Evolutionary conservation across 2,329 filamentous ascomycete genomes (phyloP), one percentile per base, ranked within the genome.

Genomic region (Fusarium domesticum): DNA sequence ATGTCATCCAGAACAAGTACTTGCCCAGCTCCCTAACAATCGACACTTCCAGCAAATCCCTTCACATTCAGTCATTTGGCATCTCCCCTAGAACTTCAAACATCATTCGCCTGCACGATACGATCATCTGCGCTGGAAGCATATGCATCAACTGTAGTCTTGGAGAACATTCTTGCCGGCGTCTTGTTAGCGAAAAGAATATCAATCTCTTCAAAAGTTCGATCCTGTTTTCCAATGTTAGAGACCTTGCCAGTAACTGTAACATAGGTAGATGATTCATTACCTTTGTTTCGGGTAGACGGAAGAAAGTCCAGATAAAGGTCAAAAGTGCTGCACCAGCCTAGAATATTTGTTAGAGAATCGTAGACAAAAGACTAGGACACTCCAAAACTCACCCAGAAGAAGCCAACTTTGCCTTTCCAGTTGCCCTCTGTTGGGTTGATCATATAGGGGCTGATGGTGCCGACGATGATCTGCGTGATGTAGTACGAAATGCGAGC

Each of bases 121-220:
- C 23, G 23, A 11, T 28, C 17, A 17, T 43, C 39, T 12, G 34
- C 46, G 7, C 42, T 35, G 17, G 43, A 39, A 2, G 54, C 51
- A 23, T 57, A 57, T 3, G 54, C 54, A 18, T 69, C 63, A 2
- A 70, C 66, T 6, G 65, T 59, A 1, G 61, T 64, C 18, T 41
- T 51, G 1, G 63, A 46, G 41, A 71, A 75, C 25, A 71, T 64
- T 6, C 70, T 63, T 3, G 71, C 68, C 3, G 66, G 48, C 4
- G 69, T 60, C 28, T 55, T 59, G n/a, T 62, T 62, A 33, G 71
- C 67, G 56, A 80, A 80, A 18, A 80, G 49, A n/a, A 72, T 66
- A 42, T 79, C 76, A 6, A 80, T 65, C 60, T 80, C 76, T 50
- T 75, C 74, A 39, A 77, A 72, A 0, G 72, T 75, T 37, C 72